Evolutionary conservation across 768 basidiomycete genomes (phyloP), one percentile per base, ranked within the genome.

Genomic region (Suillus brevipes): DNA sequence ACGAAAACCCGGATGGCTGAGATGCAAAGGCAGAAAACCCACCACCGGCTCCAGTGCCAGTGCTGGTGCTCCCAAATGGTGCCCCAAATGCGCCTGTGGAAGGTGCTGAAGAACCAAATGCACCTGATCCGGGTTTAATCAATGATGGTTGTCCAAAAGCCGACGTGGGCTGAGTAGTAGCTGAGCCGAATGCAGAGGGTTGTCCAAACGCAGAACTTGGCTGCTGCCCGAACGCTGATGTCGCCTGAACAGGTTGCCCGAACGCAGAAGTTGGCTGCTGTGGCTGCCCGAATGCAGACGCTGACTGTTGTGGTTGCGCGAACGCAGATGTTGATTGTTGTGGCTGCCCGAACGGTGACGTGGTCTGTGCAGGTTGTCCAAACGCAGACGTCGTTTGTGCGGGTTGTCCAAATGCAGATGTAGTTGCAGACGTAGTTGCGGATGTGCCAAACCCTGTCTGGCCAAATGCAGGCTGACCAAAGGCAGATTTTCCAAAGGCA

Each of bases 1-100:
- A 37, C 12, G 68, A 75, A 68, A 87, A 86, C 23, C 81, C 71
- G 20, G 84, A 73, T 0, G 82, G 78, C 52, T 82, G 78, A 5
- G 78, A 76, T n/a, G 83, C 77, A 69, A 87, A 87, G 5, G 84
- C 81, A 38, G 84, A 82, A 66, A 85, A 87, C 4, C 78, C 83
- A 18, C 83, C 78, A 2, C 82, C 78, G 10, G 57, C 1, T 40
- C 57, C 57, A 40, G 38, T 28, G 3, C 38, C 18, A 59, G 53
- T n/a, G 18, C 73, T 73, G 1, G 73, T 55, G 36, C 6, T 64
- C 16, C 57, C 57, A 50, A 61, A 36, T 61, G 58, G 37, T 18
- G 34, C 52, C 1, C 75, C 81, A 52, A 81, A 76, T 0, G 77
- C 76, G 55, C 77, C 72, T 43, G 72, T 70, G 13, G 79, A 68